phyloP scores from a whole-genome alignment of 768 basidiomycete species.

The Mycena alexandri region DNA sequence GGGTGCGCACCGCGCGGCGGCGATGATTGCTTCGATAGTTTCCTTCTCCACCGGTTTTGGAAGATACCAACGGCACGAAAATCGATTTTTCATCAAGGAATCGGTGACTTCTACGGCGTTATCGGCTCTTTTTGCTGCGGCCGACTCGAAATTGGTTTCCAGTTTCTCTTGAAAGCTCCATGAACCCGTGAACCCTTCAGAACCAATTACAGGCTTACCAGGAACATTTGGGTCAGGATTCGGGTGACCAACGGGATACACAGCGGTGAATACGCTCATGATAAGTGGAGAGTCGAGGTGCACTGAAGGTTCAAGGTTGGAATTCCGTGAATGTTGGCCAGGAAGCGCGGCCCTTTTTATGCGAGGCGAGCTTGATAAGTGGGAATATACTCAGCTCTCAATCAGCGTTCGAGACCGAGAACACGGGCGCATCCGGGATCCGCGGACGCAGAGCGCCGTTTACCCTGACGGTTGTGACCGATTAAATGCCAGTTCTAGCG shows the following conservation, averaged over 20 bases:
- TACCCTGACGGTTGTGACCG: too few relatives aligned
- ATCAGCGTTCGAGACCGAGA: too few relatives aligned
- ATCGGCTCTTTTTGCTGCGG: slow-evolving; percentile 9
- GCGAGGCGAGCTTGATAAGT: too few relatives aligned
- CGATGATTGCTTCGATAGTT: slow-evolving; percentile 34
- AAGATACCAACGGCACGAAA: slow-evolving; percentile 35
- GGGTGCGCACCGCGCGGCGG: slow-evolving; percentile 32
- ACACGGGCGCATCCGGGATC: too few relatives aligned
- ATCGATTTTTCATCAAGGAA: slow-evolving; percentile 35
- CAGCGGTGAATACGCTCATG: slow-evolving; percentile 30
- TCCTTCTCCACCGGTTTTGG: slow-evolving; percentile 28
- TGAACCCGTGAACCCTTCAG: background rate
- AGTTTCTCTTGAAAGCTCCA: background rate
- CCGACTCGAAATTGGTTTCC: slow-evolving; percentile 18
- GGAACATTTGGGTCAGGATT: slow-evolving; percentile 18
- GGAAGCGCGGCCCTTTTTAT: too few relatives aligned
- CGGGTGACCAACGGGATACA: slow-evolving; percentile 27
- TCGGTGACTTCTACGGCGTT: slow-evolving; percentile 18
- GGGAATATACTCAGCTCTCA: too few relatives aligned
- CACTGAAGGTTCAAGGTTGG: background rate
- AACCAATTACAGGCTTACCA: slow-evolving; percentile 3
- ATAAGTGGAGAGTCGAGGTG: background rate
- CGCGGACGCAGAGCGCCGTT: too few relatives aligned
- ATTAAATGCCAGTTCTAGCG: too few relatives aligned
- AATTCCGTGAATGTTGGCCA: background rate